phyloP scores from a whole-genome alignment of 2,329 filamentous ascomycete species.

The Aspergillus awamori region DNA sequence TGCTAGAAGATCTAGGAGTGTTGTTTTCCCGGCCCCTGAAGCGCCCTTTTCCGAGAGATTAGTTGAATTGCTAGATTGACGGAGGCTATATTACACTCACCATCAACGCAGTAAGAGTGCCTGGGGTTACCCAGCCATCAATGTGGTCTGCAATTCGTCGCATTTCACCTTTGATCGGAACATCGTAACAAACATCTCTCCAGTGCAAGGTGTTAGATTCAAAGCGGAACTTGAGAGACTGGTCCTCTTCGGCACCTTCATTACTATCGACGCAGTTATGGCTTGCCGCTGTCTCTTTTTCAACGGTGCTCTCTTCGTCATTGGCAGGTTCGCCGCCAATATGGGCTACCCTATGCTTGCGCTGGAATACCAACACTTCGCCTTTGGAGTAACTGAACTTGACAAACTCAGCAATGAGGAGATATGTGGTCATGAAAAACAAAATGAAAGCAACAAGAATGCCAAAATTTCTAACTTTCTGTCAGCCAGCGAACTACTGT shows the following conservation, averaged over 20 bases:
- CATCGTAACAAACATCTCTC: conserved; percentile 77
- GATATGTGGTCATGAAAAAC: conserved; percentile 62
- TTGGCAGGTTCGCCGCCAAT: neutral
- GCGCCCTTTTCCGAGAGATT: neutral
- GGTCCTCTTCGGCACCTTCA: neutral
- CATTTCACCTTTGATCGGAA: conserved; percentile 71
- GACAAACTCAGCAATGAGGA: conserved; percentile 45
- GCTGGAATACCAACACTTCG: conserved; percentile 19
- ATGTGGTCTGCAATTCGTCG: conserved; percentile 62
- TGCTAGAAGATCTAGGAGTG: conserved; percentile 81
- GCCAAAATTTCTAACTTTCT: conserved; percentile 57
- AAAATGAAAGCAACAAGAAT: conserved; percentile 65
- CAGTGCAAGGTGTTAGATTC: conserved; percentile 81
- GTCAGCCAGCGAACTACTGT: neutral
- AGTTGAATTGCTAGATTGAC: neutral
- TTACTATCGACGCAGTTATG: neutral
- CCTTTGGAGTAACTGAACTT: conserved; percentile 42
- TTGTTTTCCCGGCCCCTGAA: conserved; percentile 82
- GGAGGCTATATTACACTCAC: conserved; percentile 25
- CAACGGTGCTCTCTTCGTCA: neutral
- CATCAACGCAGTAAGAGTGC: conserved; percentile 57
- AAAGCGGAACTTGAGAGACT: conserved; percentile 22
- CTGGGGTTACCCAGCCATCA: conserved; percentile 55
- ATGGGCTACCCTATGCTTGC: neutral
- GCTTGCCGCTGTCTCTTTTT: neutral